phyloP scores from a whole-genome alignment of 2,329 filamentous ascomycete genomes.

The Fusarium liriodendri region DNA sequence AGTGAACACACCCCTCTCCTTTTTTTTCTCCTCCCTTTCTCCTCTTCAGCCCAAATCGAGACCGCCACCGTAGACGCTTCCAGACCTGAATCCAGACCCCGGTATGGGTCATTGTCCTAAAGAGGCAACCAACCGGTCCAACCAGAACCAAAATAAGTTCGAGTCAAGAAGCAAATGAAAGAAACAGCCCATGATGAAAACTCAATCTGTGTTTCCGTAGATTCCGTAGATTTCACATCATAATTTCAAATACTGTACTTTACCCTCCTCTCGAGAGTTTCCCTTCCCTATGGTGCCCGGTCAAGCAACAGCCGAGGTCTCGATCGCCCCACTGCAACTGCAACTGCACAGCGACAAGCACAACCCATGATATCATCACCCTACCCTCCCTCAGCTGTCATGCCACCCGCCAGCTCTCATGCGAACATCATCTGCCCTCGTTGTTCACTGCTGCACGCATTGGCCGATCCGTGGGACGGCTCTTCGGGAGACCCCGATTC shows the following conservation, averaged over 20 bases:
- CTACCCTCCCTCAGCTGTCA: conserved; percentile 40
- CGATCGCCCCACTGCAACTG: conserved; percentile 14
- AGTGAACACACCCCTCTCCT: conserved; percentile 2
- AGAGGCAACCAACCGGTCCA: conserved; percentile 13
- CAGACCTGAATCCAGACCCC: conserved; percentile 18
- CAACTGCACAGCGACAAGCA: conserved; percentile 9
- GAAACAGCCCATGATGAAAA: neutral
- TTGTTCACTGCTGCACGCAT: neutral
- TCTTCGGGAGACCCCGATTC: conserved; percentile 35
- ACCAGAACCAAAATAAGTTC: neutral
- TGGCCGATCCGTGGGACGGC: neutral
- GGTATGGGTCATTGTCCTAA: conserved; percentile 4
- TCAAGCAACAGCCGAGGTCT: conserved; percentile 8
- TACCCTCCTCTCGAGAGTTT: neutral
- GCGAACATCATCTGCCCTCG: conserved; percentile 36
- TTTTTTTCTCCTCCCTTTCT: neutral
- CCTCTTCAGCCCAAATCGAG: neutral
- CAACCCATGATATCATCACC: conserved; percentile 44
- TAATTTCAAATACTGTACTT: neutral
- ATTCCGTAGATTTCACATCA: neutral
- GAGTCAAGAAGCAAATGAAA: neutral
- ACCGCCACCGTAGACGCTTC: conserved; percentile 35
- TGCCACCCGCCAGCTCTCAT: conserved; percentile 30
- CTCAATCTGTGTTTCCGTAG: neutral
- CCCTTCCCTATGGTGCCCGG: neutral